Evolutionary conservation across 768 basidiomycete species (phyloP).

Genomic region (Pleurotus pulmonarius): DNA sequence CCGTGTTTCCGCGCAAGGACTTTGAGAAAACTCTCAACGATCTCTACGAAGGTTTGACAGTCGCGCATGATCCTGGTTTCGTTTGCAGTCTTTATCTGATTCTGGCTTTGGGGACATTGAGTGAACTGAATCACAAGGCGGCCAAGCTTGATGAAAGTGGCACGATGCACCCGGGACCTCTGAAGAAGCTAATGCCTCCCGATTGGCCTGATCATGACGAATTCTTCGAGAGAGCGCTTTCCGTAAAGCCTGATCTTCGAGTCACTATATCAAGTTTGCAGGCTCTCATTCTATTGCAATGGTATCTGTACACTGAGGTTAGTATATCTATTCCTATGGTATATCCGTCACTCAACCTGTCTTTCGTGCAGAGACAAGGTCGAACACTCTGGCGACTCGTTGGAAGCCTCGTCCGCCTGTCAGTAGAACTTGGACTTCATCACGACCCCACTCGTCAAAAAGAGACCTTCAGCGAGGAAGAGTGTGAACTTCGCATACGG

Average conservation of each 20-base stretch:
- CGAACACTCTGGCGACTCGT: slow-evolving; percentile 86
- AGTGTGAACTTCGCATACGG: slow-evolving; percentile 74
- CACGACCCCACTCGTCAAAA: slow-evolving; percentile 75
- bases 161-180: neutral
- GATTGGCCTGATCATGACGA: slow-evolving; percentile 82
- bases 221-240: slow-evolving; percentile 76
- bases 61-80: slow-evolving; percentile 68
- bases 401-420: slow-evolving; percentile 77
- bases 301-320: slow-evolving; percentile 89
- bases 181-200: slow-evolving; percentile 57
- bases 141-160: slow-evolving; percentile 38
- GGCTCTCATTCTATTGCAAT: slow-evolving; percentile 79
- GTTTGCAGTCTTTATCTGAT: slow-evolving; percentile 76
- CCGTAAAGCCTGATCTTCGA: slow-evolving; percentile 76
- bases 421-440: slow-evolving; percentile 82
- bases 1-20: slow-evolving; percentile 65
- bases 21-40: slow-evolving; percentile 63
- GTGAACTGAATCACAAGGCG: slow-evolving; percentile 74
- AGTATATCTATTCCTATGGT: slow-evolving; percentile 12
- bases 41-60: slow-evolving; percentile 55
- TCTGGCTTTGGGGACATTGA: slow-evolving; percentile 76
- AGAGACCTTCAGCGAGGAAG: slow-evolving; percentile 66
- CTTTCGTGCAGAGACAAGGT: slow-evolving; percentile 67
- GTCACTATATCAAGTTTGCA: slow-evolving; percentile 83
- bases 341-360: slow-evolving; percentile 7